Conservation (phyloP, 257 asterid genomes). For the Orobanche coerulescens region DNA sequence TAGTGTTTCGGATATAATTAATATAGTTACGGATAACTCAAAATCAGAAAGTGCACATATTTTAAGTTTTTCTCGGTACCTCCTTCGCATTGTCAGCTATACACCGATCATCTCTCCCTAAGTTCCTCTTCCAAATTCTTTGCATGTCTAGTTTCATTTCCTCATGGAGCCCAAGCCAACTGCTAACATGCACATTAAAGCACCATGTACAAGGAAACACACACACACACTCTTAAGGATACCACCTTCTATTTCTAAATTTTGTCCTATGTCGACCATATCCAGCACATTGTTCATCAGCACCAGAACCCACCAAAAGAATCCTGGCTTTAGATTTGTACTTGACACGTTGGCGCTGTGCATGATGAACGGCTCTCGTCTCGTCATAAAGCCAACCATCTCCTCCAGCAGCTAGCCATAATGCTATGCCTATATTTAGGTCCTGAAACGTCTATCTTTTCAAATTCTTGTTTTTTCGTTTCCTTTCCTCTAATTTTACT, state of each 20-base stretch:
- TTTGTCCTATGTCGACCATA: conserved; percentile 95
- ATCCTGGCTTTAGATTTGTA: conserved; percentile 67
- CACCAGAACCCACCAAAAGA: conserved; percentile 94
- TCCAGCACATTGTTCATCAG: conserved; percentile 99
- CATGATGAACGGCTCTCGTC: conserved; percentile 15
- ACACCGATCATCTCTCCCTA: conserved; percentile 95
- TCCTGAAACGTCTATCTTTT: conserved; percentile 40
- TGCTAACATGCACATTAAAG: conserved; percentile 21
- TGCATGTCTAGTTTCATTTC: conserved; percentile 96
- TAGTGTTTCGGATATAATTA: background rate
- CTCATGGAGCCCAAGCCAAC: conserved; percentile 84
- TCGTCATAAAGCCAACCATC: conserved; percentile 65
- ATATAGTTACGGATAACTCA: background rate
- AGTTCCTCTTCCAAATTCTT: conserved; percentile 95
- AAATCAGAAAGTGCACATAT: background rate
- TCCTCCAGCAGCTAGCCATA: conserved; percentile 94
- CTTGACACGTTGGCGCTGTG: conserved; percentile 29
- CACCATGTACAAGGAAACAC: conserved; percentile 9
- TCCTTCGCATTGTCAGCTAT: conserved; percentile 89
- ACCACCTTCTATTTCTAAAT: conserved; percentile 67
- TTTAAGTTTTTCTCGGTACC: conserved; percentile 34
- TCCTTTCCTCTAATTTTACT: no score
- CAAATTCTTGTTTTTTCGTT: no score
- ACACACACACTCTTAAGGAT: no score
- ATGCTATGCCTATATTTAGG: conserved; percentile 86